These are phyloP conservation scores for Kazachstania taianensis DNA, from an alignment of 805 yeast species.

Conservation along the genomic window DNA sequence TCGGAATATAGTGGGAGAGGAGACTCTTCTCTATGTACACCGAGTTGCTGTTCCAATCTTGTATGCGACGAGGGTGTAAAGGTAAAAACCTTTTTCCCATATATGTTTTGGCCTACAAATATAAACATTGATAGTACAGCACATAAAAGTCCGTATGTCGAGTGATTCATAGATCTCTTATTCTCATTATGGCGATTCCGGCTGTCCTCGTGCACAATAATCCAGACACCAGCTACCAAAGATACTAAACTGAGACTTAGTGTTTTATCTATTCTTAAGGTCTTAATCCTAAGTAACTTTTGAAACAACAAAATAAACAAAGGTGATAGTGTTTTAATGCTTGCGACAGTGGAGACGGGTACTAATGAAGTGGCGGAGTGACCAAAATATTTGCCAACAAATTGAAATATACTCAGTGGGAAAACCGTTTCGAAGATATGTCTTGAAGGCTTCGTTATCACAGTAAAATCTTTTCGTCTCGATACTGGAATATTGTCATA, in stretches of 20 bases:
- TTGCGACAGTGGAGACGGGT: constrained; percentile 60
- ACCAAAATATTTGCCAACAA: constrained; percentile 51
- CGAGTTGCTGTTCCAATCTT: background rate
- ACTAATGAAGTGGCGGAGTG: constrained; percentile 56
- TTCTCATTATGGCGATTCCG: constrained; percentile 4
- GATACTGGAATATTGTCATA: constrained; percentile 16
- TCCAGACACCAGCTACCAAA: constrained; percentile 24
- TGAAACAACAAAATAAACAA: constrained; percentile 49
- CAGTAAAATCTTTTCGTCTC: constrained; percentile 2
- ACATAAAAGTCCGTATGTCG: constrained; percentile 47
- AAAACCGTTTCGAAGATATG: constrained; percentile 40
- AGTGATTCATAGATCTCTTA: constrained; percentile 4
- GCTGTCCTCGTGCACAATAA: constrained; percentile 21
- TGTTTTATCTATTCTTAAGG: constrained; percentile 8
- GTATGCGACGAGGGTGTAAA: constrained; percentile 16
- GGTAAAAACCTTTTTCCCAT: constrained; percentile 74
- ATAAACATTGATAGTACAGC: constrained; percentile 61
- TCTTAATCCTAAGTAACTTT: constrained; percentile 27
- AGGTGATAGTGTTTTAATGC: constrained; percentile 61
- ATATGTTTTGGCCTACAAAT: constrained; percentile 79
- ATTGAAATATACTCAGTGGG: constrained; percentile 59
- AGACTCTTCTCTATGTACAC: constrained; percentile 9
- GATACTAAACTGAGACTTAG: constrained; percentile 19
- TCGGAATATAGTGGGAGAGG: constrained; percentile 14
- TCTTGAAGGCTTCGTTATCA: constrained; percentile 26